These are phyloP conservation scores for Mortierella sp. DNA, from an alignment of 371 early-diverging fungal genomes.

Conservation along the genomic window DNA sequence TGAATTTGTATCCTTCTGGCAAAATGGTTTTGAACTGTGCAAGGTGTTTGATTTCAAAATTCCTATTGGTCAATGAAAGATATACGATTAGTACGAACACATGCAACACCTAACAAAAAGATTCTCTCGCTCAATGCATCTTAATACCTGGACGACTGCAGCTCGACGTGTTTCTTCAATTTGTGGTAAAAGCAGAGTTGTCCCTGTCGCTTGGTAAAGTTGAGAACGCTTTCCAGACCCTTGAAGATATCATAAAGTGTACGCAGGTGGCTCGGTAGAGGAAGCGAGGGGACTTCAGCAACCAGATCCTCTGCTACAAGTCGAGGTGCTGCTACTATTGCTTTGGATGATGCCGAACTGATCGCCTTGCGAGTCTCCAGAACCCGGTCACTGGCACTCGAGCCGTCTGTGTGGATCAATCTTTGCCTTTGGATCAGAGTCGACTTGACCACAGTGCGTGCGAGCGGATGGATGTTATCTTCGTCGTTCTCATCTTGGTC, in stretches of 20 bases:
- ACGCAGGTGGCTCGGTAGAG: slow-evolving; percentile 39
- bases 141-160: slow-evolving; percentile 31
- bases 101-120: background rate
- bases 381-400: slow-evolving; percentile 1
- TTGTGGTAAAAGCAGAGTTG: slow-evolving; percentile 44
- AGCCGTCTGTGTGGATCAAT: background rate
- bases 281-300: slow-evolving; percentile 4
- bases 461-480: slow-evolving; percentile 36
- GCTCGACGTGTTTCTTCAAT: slow-evolving; percentile 37
- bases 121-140: too few relatives aligned
- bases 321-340: too few relatives aligned
- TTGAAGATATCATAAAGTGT: slow-evolving; percentile 28
- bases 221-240: slow-evolving; percentile 25
- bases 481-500: slow-evolving; percentile 25
- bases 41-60: slow-evolving; percentile 51
- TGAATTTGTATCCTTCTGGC: slow-evolving; percentile 41
- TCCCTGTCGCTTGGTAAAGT: slow-evolving; percentile 29
- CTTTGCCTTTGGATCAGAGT: slow-evolving; percentile 2
- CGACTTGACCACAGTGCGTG: slow-evolving; percentile 31
- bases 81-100: background rate
- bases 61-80: slow-evolving; percentile 22
- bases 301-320: slow-evolving; percentile 1
- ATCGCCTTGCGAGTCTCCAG: background rate
- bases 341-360: slow-evolving; percentile 5
- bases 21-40: slow-evolving; percentile 49